Evolutionary conservation across 2,329 filamentous ascomycete genomes (phyloP).

Genomic region (Talaromyces sp.): DNA sequence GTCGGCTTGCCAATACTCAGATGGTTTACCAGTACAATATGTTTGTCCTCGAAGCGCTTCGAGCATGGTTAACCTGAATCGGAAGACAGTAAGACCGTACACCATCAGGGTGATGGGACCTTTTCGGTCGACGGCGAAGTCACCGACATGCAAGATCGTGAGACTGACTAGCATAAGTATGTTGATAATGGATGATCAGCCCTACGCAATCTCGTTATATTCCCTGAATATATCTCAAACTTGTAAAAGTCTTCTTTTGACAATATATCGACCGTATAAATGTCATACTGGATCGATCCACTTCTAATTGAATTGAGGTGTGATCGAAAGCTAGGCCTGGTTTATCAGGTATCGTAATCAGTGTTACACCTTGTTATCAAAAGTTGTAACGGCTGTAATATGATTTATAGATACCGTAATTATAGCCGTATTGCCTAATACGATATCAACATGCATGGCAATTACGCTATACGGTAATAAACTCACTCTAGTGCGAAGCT

Average conservation of each 20-base stretch:
- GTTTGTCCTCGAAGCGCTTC: neutral
- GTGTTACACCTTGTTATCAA: neutral
- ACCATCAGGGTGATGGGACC: neutral
- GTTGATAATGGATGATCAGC: neutral
- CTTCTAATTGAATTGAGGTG: neutral
- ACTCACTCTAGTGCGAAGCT: slow-evolving; percentile 3
- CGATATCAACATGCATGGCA: neutral
- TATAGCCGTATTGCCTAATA: neutral
- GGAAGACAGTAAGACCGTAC: neutral
- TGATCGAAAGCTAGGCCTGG: neutral
- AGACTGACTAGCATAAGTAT: slow-evolving; percentile 2
- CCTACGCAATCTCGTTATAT: neutral
- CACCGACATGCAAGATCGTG: neutral
- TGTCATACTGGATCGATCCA: neutral
- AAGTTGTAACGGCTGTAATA: neutral
- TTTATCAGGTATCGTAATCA: neutral
- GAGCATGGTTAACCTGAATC: neutral
- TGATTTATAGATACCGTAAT: neutral
- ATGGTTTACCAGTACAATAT: slow-evolving; percentile 3
- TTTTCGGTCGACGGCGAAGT: neutral
- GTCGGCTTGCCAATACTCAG: neutral
- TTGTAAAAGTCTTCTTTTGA: neutral
- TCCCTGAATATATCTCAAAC: neutral
- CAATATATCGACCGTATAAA: neutral
- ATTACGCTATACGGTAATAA: slow-evolving; percentile 1